Conservation (phyloP, 352 stramenopile genomes). For the Phytopythium aichiense region DNA sequence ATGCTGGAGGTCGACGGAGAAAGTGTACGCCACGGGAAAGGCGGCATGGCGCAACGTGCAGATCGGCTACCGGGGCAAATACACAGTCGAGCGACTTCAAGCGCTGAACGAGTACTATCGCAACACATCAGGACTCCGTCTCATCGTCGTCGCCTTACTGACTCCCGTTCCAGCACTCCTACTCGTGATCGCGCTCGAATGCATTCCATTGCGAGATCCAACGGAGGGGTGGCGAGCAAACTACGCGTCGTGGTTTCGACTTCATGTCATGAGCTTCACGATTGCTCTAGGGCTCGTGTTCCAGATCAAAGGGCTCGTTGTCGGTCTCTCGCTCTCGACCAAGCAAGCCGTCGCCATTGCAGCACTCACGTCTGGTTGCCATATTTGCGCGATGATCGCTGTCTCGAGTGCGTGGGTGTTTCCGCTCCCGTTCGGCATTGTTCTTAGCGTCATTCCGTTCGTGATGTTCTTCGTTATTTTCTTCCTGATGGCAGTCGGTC, state of each 20-base stretch:
- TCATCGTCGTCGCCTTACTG: conserved; percentile 3
- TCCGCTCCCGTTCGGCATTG: neutral
- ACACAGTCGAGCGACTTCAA: neutral
- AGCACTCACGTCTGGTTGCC: neutral
- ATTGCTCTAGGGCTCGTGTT: neutral
- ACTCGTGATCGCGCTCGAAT: neutral
- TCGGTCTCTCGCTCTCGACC: neutral
- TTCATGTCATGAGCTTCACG: conserved; percentile 1
- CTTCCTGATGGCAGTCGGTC: neutral
- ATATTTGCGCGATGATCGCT: neutral
- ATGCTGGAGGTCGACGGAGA: neutral
- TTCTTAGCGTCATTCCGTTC: conserved; percentile 1
- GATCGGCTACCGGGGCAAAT: neutral
- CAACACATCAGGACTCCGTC: conserved; percentile 17
- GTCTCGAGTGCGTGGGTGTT: neutral
- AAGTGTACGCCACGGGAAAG: neutral
- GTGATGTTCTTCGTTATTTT: neutral
- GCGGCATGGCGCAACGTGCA: neutral
- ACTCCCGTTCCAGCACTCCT: conserved; percentile 5
- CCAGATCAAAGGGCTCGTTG: neutral
- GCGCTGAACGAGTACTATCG: neutral
- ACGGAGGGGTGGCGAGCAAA: neutral
- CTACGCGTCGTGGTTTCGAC: neutral
- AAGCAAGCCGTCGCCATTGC: neutral
- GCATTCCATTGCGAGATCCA: neutral